Evolutionary conservation across 495 filamentous ascomycete species (phyloP).

Genomic region (Penicillium dipodomyicola): DNA sequence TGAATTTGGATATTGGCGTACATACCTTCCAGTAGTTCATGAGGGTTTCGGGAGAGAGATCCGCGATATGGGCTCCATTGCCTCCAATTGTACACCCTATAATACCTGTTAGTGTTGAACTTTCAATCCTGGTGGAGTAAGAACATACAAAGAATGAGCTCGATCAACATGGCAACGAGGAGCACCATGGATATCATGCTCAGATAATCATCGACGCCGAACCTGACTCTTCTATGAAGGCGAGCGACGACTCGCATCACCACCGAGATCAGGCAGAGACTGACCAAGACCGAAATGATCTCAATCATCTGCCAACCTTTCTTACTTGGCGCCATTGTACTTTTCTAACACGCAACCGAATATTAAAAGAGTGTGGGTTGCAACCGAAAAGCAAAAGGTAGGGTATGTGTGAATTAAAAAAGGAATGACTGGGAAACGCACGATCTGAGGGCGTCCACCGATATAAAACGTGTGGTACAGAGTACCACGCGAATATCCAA

Average conservation of each 20-base stretch:
- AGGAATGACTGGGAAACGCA: slow-evolving; percentile 9
- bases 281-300: slow-evolving; percentile 38
- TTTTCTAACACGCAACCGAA: slow-evolving; percentile 1
- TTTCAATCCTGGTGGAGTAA: no score
- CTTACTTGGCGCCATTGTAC: slow-evolving; percentile 28
- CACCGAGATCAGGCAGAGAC: slow-evolving; percentile 36
- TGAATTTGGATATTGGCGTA: neutral
- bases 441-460: slow-evolving; percentile 19
- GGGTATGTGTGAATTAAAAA: neutral
- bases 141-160: slow-evolving; percentile 38
- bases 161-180: slow-evolving; percentile 37
- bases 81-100: slow-evolving; percentile 41
- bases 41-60: slow-evolving; percentile 7
- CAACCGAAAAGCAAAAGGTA: neutral
- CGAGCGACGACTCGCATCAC: slow-evolving; percentile 40
- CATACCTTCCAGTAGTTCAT: slow-evolving; percentile 17
- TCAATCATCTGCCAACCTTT: slow-evolving; percentile 38
- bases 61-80: slow-evolving; percentile 31
- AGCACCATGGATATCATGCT: slow-evolving; percentile 32
- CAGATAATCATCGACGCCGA: slow-evolving; percentile 45
- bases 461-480: slow-evolving; percentile 10
- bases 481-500: slow-evolving; percentile 7
- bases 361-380: slow-evolving; percentile 6
- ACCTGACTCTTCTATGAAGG: slow-evolving; percentile 34
- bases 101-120: slow-evolving; percentile 7